Conservation (phyloP, 768 basidiomycete species). For the Boletellus ananas region DNA sequence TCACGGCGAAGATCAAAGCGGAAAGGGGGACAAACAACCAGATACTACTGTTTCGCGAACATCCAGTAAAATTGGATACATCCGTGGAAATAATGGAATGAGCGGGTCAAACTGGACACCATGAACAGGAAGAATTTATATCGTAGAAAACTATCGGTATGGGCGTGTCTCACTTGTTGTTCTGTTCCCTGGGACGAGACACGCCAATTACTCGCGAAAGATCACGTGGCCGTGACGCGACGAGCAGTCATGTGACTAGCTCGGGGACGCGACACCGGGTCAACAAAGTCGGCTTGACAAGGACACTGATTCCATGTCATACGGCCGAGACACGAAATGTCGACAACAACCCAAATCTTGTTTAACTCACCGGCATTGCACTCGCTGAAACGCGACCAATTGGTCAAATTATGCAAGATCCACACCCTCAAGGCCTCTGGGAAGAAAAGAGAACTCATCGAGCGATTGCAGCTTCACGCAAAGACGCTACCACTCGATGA, state of each 20-base stretch:
- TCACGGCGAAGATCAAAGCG: conserved; percentile 11
- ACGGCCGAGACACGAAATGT: conserved; percentile 38
- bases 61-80: neutral
- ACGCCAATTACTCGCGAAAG: neutral
- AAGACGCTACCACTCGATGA: conserved; percentile 54
- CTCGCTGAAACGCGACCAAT: conserved; percentile 80
- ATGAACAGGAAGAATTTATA: neutral
- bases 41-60: neutral
- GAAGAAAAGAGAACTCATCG: conserved; percentile 73
- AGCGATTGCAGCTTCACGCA: conserved; percentile 65
- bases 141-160: neutral
- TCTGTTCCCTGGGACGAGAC: conserved; percentile 4
- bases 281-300: conserved; percentile 13
- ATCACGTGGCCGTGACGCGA: conserved; percentile 16
- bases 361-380: conserved; percentile 83
- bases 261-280: conserved; percentile 2
- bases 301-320: conserved; percentile 7
- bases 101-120: neutral
- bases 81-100: neutral
- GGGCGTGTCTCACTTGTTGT: conserved; percentile 17
- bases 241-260: conserved; percentile 20
- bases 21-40: conserved; percentile 9
- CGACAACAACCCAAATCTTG: conserved; percentile 72
- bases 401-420: conserved; percentile 80
- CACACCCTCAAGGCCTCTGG: conserved; percentile 77